phyloP scores from a whole-genome alignment of 2,329 filamentous ascomycete genomes.

The Penicillium rolfsii region DNA sequence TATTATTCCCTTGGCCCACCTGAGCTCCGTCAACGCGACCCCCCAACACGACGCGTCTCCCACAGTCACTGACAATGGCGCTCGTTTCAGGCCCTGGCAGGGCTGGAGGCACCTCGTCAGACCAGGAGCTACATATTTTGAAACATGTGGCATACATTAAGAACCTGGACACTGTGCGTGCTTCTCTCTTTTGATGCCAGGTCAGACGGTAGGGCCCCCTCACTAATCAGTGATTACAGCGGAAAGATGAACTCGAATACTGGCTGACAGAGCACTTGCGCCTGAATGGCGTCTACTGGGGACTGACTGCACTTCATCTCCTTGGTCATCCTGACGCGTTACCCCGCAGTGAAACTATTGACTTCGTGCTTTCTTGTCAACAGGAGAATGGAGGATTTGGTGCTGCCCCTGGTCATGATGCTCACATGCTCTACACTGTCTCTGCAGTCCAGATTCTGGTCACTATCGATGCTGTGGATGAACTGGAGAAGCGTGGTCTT shows the following conservation, averaged over 20 bases:
- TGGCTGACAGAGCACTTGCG: slow-evolving; percentile 97
- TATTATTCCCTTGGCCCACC: slow-evolving; percentile 15
- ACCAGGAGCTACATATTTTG: slow-evolving; percentile 58
- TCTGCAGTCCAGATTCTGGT: slow-evolving; percentile 93
- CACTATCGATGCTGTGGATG: slow-evolving; percentile 79
- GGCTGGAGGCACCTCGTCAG: slow-evolving; percentile 50
- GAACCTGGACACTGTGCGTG: slow-evolving; percentile 78
- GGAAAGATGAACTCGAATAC: slow-evolving; percentile 94
- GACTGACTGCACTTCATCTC: slow-evolving; percentile 83
- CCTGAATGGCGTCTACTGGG: slow-evolving; percentile 96
- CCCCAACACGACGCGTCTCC: not conserved
- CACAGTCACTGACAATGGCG: slow-evolving; percentile 52
- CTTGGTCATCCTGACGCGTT: slow-evolving; percentile 80
- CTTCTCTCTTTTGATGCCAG: slow-evolving; percentile 26
- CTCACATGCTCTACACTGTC: slow-evolving; percentile 94
- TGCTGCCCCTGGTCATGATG: slow-evolving; percentile 89
- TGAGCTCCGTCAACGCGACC: slow-evolving; percentile 5
- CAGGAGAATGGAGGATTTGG: slow-evolving; percentile 88
- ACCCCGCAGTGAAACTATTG: slow-evolving; percentile 76
- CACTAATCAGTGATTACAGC: slow-evolving; percentile 56
- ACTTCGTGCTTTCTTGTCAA: slow-evolving; percentile 95
- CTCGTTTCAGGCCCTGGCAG: slow-evolving; percentile 64
- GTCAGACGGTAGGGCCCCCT: slow-evolving; percentile 16
- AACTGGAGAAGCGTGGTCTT: slow-evolving; percentile 72
- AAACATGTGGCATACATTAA: slow-evolving; percentile 92